A percentile compares a stretch with the other conserved stretches of the same genome.
Conservation (phyloP, 345 rosid species). For the Rhodomyrtus tomentosa region DNA sequence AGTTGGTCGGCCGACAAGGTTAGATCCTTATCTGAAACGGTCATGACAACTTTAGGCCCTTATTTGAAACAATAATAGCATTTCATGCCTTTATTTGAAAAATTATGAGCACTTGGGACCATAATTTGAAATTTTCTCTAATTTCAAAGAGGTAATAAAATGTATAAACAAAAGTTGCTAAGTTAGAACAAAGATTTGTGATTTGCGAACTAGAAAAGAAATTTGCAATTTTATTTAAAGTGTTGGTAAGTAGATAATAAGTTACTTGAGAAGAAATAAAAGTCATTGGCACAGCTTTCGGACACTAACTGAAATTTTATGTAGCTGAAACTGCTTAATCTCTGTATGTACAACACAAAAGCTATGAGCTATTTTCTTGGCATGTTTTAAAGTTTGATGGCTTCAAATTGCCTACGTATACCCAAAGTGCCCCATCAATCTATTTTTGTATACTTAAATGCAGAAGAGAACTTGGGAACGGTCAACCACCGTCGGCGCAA, state of each 20-base stretch:
- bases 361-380: neutral
- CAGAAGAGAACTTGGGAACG: slow-evolving; percentile 43
- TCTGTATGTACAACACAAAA: neutral
- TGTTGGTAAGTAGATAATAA: neutral
- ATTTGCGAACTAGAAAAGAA: neutral
- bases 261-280: neutral
- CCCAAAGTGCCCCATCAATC: neutral
- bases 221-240: neutral
- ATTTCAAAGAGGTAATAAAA: neutral
- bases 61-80: too few relatives aligned
- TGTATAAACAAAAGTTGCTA: neutral
- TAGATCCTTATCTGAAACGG: too few relatives aligned
- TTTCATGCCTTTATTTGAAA: too few relatives aligned
- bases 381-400: neutral
- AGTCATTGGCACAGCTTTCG: neutral
- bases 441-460: slow-evolving; percentile 35
- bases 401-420: neutral
- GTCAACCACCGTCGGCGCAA: slow-evolving; percentile 44
- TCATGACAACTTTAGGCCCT: too few relatives aligned
- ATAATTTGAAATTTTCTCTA: too few relatives aligned
- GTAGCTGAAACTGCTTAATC: neutral
- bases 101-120: too few relatives aligned
- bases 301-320: neutral
- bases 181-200: neutral
- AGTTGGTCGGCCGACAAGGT: too few relatives aligned